A percentile compares a stretch with the other conserved stretches of the same genome.
Evolutionary conservation across 1,284 basidiomycete genomes (phyloP).

Genomic region (Cryptococcus maquisensis): DNA sequence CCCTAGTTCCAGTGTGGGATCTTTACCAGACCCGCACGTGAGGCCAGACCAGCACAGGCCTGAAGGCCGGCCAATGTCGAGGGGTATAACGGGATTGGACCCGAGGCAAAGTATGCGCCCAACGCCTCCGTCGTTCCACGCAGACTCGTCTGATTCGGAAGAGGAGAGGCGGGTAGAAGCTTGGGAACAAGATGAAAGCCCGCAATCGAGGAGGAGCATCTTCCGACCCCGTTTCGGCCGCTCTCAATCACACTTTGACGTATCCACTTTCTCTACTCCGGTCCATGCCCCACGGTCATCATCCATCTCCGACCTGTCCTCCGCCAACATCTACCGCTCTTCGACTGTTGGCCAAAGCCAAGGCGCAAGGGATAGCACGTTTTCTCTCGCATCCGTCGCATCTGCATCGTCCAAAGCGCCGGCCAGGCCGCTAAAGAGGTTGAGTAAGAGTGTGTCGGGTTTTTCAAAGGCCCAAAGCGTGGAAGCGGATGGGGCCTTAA

Average conservation of each 20-base stretch:
- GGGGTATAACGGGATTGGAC: background rate
- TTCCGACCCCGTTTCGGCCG: background rate
- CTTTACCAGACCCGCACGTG: no score
- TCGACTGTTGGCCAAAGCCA: background rate
- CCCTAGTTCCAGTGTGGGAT: no score
- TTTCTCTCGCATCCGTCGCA: background rate
- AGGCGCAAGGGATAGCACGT: background rate
- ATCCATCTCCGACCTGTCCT: background rate
- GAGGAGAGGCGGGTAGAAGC: background rate
- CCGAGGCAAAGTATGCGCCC: background rate
- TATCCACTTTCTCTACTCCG: background rate
- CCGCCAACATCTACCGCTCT: background rate
- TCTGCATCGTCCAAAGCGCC: background rate
- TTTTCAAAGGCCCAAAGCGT: conserved; percentile 7
- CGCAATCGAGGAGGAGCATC: background rate
- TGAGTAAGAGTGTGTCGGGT: conserved; percentile 6
- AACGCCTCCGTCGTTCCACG: background rate
- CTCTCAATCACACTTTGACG: background rate
- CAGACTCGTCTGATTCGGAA: background rate
- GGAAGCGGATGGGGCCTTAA: conserved; percentile 4
- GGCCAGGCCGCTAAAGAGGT: conserved; percentile 8
- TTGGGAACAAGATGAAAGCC: background rate
- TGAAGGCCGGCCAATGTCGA: no score
- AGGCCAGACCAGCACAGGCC: no score
- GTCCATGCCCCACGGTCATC: no score